These are phyloP conservation scores for Primulina huaijiensis DNA, from an alignment of 257 asterid species.

Conservation along the genomic window DNA sequence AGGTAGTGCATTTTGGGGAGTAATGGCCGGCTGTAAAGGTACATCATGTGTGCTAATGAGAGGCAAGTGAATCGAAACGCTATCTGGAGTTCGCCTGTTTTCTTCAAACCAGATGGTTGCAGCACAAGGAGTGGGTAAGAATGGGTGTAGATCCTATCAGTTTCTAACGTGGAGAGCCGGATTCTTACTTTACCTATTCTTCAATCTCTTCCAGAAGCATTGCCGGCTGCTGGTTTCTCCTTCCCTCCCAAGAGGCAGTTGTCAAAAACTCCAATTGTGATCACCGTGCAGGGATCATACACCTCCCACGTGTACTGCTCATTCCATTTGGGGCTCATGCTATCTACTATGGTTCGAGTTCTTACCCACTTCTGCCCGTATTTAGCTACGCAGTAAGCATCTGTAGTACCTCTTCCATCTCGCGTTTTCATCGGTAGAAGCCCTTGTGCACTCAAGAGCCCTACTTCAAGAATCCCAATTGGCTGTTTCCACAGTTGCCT, in stretches of 20 bases:
- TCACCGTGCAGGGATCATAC: constrained; percentile 62
- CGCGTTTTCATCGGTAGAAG: constrained; percentile 42
- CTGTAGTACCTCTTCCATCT: constrained; percentile 47
- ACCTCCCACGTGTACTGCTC: constrained; percentile 82
- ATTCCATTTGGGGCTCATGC: constrained; percentile 56
- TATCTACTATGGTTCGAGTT: constrained; percentile 53
- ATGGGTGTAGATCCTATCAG: constrained; percentile 53
- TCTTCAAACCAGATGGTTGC: constrained; percentile 55
- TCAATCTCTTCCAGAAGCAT: constrained; percentile 33
- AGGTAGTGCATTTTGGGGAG: constrained; percentile 70
- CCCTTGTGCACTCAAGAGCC: constrained; percentile 60
- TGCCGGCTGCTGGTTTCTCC: constrained; percentile 23
- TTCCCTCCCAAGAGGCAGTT: constrained; percentile 50
- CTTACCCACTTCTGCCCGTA: constrained; percentile 70
- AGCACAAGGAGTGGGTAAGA: constrained; percentile 63
- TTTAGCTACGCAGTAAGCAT: constrained; percentile 75
- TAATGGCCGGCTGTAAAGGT: constrained; percentile 50
- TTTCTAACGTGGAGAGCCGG: constrained; percentile 58
- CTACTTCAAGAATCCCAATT: constrained; percentile 65
- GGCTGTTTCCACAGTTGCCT: constrained; percentile 60
- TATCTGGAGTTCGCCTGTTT: constrained; percentile 64
- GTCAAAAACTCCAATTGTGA: constrained; percentile 59
- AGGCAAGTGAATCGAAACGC: constrained; percentile 61
- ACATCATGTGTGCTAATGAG: constrained; percentile 43
- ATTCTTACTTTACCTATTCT: constrained; percentile 63